These are phyloP conservation scores for Macadamia tetraphylla DNA, from an alignment of 164 flowering plant genomes.

Conservation along the genomic window DNA sequence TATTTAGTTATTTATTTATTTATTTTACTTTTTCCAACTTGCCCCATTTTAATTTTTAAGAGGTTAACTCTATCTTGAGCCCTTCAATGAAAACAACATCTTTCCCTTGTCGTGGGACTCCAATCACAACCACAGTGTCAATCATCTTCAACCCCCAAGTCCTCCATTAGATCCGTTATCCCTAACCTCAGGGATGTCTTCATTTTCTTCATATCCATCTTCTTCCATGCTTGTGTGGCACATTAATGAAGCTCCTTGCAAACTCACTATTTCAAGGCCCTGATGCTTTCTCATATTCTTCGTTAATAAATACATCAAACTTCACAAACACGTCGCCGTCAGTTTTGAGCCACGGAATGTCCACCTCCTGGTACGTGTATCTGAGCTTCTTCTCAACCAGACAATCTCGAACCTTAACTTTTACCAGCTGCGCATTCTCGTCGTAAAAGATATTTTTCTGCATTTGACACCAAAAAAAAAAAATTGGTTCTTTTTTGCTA, in stretches of 20 bases:
- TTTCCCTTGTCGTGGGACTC: slow-evolving; percentile 8
- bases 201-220: slow-evolving; percentile 5
- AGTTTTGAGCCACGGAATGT: slow-evolving; percentile 38
- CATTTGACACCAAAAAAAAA: too few relatives aligned
- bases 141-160: slow-evolving; percentile 15
- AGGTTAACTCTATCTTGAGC: slow-evolving; percentile 1
- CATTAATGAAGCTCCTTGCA: slow-evolving; percentile 58
- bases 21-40: too few relatives aligned
- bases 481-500: too few relatives aligned
- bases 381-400: slow-evolving; percentile 31
- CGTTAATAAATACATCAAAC: slow-evolving; percentile 56
- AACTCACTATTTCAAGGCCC: slow-evolving; percentile 35
- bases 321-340: slow-evolving; percentile 33
- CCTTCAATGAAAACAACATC: slow-evolving; percentile 8
- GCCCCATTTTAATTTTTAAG: too few relatives aligned
- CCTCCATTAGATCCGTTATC: slow-evolving; percentile 47
- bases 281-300: slow-evolving; percentile 20
- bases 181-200: slow-evolving; percentile 38
- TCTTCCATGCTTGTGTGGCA: slow-evolving; percentile 38
- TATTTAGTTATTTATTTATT: too few relatives aligned
- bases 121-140: slow-evolving; percentile 9
- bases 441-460: slow-evolving; percentile 18
- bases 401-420: slow-evolving; percentile 34
- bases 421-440: slow-evolving; percentile 31
- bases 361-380: slow-evolving; percentile 45